phyloP scores from a whole-genome alignment of 176 grass and related monocot species.

The Musa beccarii region DNA sequence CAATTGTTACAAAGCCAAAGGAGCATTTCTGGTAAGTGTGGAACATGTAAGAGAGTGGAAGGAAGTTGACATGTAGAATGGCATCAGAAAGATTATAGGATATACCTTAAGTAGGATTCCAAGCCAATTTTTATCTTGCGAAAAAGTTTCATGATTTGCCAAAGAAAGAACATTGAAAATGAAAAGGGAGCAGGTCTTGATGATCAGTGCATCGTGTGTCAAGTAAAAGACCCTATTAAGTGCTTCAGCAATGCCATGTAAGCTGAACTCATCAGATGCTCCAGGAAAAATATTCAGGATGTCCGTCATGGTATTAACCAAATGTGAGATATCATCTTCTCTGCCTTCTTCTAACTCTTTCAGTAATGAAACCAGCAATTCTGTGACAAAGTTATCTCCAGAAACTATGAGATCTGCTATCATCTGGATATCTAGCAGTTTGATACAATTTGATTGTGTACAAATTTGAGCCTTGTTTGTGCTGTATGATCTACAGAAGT shows the following conservation, averaged over 20 bases:
- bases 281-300: constrained; percentile 49
- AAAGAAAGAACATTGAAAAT: constrained; percentile 73
- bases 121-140: constrained; percentile 54
- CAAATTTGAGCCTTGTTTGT: constrained; percentile 30
- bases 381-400: constrained; percentile 39
- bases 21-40: not conserved
- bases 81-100: constrained; percentile 21
- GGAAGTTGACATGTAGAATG: not conserved
- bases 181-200: constrained; percentile 40
- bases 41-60: not conserved
- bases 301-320: constrained; percentile 55
- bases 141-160: constrained; percentile 31
- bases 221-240: constrained; percentile 35
- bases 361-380: constrained; percentile 55
- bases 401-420: constrained; percentile 57
- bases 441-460: constrained; percentile 28
- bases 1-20: not conserved
- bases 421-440: constrained; percentile 59
- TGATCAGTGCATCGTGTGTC: constrained; percentile 28
- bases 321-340: constrained; percentile 44
- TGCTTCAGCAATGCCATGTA: constrained; percentile 46
- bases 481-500: constrained; percentile 62
- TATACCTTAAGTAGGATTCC: constrained; percentile 63
- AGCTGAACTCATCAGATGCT: constrained; percentile 48
- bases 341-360: constrained; percentile 34